Percentiles rank a stretch among this genome's conserved stretches.
Evolutionary conservation across 768 basidiomycete species (phyloP).

Genomic region (Asterophora parasitica): DNA sequence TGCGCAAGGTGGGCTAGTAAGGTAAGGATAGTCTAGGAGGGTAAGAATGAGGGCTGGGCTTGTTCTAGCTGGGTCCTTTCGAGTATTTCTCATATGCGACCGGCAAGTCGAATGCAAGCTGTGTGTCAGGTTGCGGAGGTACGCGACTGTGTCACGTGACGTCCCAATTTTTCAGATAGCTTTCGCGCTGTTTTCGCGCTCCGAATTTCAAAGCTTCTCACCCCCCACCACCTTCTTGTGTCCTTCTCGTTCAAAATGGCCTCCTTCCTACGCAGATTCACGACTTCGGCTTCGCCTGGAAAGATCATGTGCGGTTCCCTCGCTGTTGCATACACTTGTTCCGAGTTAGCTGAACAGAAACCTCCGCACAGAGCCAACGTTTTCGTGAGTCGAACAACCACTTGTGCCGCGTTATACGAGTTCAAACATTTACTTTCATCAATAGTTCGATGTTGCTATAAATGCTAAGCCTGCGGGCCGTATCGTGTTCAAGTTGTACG

Average conservation of each 20-base stretch:
- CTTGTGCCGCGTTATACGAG: not conserved
- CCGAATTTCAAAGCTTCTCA: not conserved
- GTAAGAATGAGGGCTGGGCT: not conserved
- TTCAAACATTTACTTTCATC: not conserved
- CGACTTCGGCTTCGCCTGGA: slow-evolving; percentile 40
- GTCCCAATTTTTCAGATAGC: slow-evolving; percentile 3
- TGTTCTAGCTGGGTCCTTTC: not conserved
- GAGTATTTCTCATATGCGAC: not conserved
- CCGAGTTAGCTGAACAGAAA: slow-evolving; percentile 6
- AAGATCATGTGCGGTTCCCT: slow-evolving; percentile 32
- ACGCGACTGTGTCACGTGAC: slow-evolving; percentile 14
- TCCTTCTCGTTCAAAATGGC: slow-evolving; percentile 32
- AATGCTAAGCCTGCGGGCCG: slow-evolving; percentile 57
- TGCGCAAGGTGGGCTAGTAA: too few relatives aligned
- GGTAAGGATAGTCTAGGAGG: too few relatives aligned
- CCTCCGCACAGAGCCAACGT: slow-evolving; percentile 30
- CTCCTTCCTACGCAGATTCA: slow-evolving; percentile 47
- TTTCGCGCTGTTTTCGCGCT: not conserved
- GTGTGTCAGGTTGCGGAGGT: not conserved
- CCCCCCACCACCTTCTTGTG: not conserved
- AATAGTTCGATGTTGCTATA: slow-evolving; percentile 63
- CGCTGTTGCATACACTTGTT: slow-evolving; percentile 6
- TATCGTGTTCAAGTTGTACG: slow-evolving; percentile 80
- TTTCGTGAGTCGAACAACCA: slow-evolving; percentile 25
- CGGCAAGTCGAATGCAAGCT: not conserved